Base-by-base conservation (phyloP, 1,284 basidiomycete genomes). In the Fomitopsis betulina region DNA sequence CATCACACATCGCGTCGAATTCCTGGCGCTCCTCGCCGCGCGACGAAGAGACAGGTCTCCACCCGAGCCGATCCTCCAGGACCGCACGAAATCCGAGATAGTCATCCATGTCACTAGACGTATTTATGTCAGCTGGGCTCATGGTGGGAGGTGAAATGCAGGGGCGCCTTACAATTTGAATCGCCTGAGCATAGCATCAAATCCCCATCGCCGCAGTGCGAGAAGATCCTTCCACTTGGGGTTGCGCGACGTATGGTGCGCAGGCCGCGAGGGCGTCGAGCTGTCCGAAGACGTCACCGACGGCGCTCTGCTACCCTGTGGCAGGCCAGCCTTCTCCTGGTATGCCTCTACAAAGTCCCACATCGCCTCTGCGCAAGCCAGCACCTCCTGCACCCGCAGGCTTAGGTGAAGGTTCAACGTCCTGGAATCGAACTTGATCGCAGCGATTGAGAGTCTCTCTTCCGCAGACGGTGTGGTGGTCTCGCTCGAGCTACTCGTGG, bases 281-380 rank as follows among this genome's bases (percentile, higher is more conserved):
- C 23, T 19, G 30, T 15, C 19, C 50, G 53, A 27, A 25, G 32
- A 37, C 42, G 21, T 12, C 21, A 51, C 3, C 32, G 50, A 53
- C 55, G 19, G 13, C 17, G 39, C 45, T 40, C 53, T 39, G 19
- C 40, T 42, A 12, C 13, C 8, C 21, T 27, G 15, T 39, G 55
- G 37, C 58, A 47, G 12, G 19, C 25, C 17, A 17, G 53, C 40
- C 60, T 58, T 64, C 60, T 64, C 58, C 67, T 85, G 82, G 62
- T 77, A 80, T 33, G 79, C 77, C 21, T 74, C 63, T 5, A 89
- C 79, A 81, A 84, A 89, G 56, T 86, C 85, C 87, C 87, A 90
- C 86, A 89, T 89, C 33, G 83, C 76, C 70, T 89, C 87, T 0
- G 83, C 76, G 63, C 86, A 89, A 13, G 77, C 85, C 8, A 87